A percentile compares a stretch with the other conserved stretches of the same genome.
phyloP scores from a whole-genome alignment of 2,329 filamentous ascomycete genomes.

The Fonsecaea pugnacius region DNA sequence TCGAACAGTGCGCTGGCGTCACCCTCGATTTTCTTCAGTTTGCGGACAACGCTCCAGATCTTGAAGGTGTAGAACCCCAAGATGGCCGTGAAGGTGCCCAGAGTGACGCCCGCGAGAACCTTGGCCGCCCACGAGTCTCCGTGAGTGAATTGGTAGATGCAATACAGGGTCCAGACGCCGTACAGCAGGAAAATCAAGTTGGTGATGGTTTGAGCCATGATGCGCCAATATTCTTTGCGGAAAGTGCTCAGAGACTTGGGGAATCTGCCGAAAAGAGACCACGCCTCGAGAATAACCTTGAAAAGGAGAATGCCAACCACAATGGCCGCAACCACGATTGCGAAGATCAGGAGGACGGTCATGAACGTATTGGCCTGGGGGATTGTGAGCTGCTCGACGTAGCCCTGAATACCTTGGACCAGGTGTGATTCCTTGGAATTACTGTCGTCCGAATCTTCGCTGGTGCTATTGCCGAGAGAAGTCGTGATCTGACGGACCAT shows the following conservation, averaged over 20 bases:
- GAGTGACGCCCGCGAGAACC: constrained; percentile 76
- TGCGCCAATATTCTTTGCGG: constrained; percentile 94
- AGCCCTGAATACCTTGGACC: constrained; percentile 79
- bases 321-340: constrained; percentile 81
- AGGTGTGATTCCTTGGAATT: constrained; percentile 56
- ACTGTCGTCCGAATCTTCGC: constrained; percentile 37
- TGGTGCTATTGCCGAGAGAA: constrained; percentile 44
- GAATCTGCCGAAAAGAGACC: constrained; percentile 87
- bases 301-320: constrained; percentile 83
- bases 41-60: constrained; percentile 76
- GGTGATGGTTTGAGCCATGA: constrained; percentile 85
- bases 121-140: constrained; percentile 96
- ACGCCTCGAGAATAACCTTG: constrained; percentile 88
- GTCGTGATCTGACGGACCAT: constrained; percentile 56
- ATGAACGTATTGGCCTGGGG: constrained; percentile 93
- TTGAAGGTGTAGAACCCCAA: constrained; percentile 82
- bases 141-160: constrained; percentile 89
- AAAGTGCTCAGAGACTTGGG: constrained; percentile 79
- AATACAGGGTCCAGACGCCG: constrained; percentile 93
- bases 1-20: constrained; percentile 77
- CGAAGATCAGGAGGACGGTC: constrained; percentile 87
- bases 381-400: constrained; percentile 80
- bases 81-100: constrained; percentile 77
- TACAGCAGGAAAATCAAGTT: constrained; percentile 90
- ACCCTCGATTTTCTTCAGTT: constrained; percentile 75